A percentile compares a stretch with the other conserved stretches of the same genome.
Conservation (phyloP, 768 basidiomycete genomes). For the Scleroderma citrinum region DNA sequence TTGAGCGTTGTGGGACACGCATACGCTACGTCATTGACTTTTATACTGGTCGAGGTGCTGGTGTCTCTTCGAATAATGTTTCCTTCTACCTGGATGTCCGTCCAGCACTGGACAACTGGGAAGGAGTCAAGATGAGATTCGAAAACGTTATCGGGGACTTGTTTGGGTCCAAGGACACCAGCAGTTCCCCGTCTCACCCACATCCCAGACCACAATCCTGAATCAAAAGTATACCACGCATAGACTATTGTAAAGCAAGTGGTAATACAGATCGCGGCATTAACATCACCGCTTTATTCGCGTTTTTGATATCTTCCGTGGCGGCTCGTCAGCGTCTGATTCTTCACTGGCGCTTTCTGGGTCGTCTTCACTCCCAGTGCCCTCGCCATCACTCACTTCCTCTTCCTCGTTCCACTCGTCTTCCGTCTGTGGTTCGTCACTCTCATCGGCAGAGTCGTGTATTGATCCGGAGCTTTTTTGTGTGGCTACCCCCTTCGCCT, state of each 20-base stretch:
- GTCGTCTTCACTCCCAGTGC: slow-evolving; percentile 28
- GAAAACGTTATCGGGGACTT: slow-evolving; percentile 46
- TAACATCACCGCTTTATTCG: slow-evolving; percentile 39
- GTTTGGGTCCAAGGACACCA: slow-evolving; percentile 19
- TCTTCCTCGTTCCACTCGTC: slow-evolving; percentile 55
- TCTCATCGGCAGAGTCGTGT: slow-evolving; percentile 35
- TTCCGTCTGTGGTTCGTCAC: slow-evolving; percentile 32
- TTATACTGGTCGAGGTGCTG: slow-evolving; percentile 71
- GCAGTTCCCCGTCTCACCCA: slow-evolving; percentile 13
- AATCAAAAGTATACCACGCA: slow-evolving; percentile 7
- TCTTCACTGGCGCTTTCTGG: slow-evolving; percentile 38
- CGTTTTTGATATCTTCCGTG: slow-evolving; percentile 51
- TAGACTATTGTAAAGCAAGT: slow-evolving; percentile 4
- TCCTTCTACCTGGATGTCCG: slow-evolving; percentile 94
- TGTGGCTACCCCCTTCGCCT: slow-evolving; percentile 13
- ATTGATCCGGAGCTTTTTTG: slow-evolving; percentile 19
- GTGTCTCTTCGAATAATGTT: slow-evolving; percentile 43
- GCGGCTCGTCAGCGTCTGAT: slow-evolving; percentile 35
- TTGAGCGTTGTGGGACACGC: slow-evolving; percentile 86
- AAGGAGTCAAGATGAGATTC: slow-evolving; percentile 81
- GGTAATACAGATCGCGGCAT: slow-evolving; percentile 10
- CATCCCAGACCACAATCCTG: not conserved
- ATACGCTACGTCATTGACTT: slow-evolving; percentile 98
- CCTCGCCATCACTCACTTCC: slow-evolving; percentile 52
- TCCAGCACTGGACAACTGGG: slow-evolving; percentile 92